Evolutionary conservation across 202 grass and related monocot genomes (phyloP), one percentile per base, ranked within the genome.

Genomic region (Schoenoplectus tabernaemontani): DNA sequence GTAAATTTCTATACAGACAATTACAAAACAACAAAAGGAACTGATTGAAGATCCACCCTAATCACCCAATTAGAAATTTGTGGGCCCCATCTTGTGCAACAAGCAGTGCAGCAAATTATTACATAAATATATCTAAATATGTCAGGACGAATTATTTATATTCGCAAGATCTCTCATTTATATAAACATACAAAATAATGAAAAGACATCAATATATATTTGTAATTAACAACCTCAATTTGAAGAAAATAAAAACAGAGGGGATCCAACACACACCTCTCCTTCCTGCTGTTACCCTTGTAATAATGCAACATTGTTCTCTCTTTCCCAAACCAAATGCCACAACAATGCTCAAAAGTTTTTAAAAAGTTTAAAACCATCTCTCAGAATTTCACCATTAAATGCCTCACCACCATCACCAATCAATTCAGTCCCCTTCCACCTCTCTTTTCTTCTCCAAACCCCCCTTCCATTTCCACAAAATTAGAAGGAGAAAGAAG

Each of bases 401-500:
- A 83, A 78, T 79, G 19, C 69, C 53, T 83, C 83, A 79, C 17
- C 64, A 82, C 77, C 77, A 93, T 51, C 39, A 75, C 59, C 59
- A 76, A 64, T 58, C 64, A n/a, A 11, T 38, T 88, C n/a, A n/a
- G n/a, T 84, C 83, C 9, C n/a, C 26, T 84, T 87, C 75, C 84
- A 10, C 82, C 57, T 83, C 85, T 81, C 83, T 33, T 47, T 67
- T 81, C 50, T 62, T 78, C 19, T 38, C 86, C 86, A 74, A n/a
- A 83, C 84, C 83, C 62, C 79, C 71, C 33, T 79, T 80, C 59
- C 81, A 90, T 57, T 73, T 85, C 42, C 62, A 87, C 64, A 88
- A 87, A 78, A 80, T 91, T 24, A 89, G 60, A 66, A 85, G 66
- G 23, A 46, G 36, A 42, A 74, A 72, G 36, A 81, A 36, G 19